Evolutionary conservation across 2,329 filamentous ascomycete species (phyloP).

Genomic region (Curvularia hawaiiensis): DNA sequence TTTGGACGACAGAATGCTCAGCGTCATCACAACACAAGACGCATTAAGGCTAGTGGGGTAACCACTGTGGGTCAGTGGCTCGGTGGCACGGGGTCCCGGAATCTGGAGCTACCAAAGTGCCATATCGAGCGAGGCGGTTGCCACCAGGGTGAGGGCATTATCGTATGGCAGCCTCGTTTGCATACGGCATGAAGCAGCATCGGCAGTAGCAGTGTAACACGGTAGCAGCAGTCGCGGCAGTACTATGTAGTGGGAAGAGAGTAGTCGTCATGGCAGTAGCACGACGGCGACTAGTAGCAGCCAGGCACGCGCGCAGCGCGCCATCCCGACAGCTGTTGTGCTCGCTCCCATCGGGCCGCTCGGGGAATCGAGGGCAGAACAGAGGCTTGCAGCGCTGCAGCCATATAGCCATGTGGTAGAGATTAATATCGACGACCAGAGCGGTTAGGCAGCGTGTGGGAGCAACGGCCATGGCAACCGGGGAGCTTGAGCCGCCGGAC

Average conservation of each 20-base stretch:
- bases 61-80: slow-evolving; percentile 4
- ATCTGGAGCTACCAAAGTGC: background rate
- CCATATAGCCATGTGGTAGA: slow-evolving; percentile 14
- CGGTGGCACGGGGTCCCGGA: slow-evolving; percentile 1
- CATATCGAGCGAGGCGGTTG: slow-evolving; percentile 9
- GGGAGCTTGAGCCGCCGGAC: slow-evolving; percentile 31
- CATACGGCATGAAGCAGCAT: background rate
- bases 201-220: background rate
- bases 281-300: background rate
- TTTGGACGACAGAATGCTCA: slow-evolving; percentile 7
- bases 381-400: slow-evolving; percentile 22
- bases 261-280: background rate
- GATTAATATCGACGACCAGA: slow-evolving; percentile 11
- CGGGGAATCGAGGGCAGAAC: slow-evolving; percentile 9
- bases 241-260: background rate
- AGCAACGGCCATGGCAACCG: slow-evolving; percentile 27
- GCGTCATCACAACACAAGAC: slow-evolving; percentile 9
- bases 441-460: slow-evolving; percentile 19
- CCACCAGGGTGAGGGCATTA: slow-evolving; percentile 1
- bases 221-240: background rate
- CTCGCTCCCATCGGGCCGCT: slow-evolving; percentile 2
- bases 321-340: background rate
- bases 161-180: slow-evolving; percentile 3
- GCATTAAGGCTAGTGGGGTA: slow-evolving; percentile 5
- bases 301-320: background rate